Evolutionary conservation across 176 grass and related monocot genomes (phyloP).

Genomic region (Rhynchospora breviuscula): DNA sequence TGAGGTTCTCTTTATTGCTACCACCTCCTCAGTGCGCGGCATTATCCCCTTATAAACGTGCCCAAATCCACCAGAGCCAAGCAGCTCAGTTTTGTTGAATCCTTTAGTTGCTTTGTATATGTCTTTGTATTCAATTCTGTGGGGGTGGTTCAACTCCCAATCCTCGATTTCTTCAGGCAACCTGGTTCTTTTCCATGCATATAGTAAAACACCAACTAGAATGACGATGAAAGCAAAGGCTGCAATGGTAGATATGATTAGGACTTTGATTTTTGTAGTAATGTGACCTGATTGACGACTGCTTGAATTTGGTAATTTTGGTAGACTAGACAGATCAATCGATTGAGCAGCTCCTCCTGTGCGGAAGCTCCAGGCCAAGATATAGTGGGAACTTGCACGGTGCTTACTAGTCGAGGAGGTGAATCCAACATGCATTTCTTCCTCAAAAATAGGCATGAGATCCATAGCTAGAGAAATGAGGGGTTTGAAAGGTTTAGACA

Average conservation of each 20-base stretch:
- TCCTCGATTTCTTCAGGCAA: constrained; percentile 32
- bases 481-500: constrained; percentile 21
- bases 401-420: constrained; percentile 25
- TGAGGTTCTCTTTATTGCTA: constrained; percentile 37
- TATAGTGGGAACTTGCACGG: constrained; percentile 30
- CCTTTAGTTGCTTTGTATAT: constrained; percentile 35
- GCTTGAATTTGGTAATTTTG: background rate
- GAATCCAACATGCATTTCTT: constrained; percentile 45
- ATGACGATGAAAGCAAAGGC: background rate
- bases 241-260: background rate
- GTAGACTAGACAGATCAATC: constrained; percentile 25
- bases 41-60: constrained; percentile 34
- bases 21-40: background rate
- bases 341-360: background rate
- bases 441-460: constrained; percentile 31
- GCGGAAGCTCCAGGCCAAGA: constrained; percentile 37
- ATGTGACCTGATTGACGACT: background rate
- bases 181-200: constrained; percentile 6
- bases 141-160: constrained; percentile 41
- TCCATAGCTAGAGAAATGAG: constrained; percentile 33
- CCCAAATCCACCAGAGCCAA: constrained; percentile 37
- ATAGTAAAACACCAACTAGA: background rate
- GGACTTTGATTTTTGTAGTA: background rate
- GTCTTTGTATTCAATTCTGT: constrained; percentile 32
- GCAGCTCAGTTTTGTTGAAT: constrained; percentile 29